Conservation (phyloP, 768 basidiomycete species). For the Stropharia rugosoannulata region DNA sequence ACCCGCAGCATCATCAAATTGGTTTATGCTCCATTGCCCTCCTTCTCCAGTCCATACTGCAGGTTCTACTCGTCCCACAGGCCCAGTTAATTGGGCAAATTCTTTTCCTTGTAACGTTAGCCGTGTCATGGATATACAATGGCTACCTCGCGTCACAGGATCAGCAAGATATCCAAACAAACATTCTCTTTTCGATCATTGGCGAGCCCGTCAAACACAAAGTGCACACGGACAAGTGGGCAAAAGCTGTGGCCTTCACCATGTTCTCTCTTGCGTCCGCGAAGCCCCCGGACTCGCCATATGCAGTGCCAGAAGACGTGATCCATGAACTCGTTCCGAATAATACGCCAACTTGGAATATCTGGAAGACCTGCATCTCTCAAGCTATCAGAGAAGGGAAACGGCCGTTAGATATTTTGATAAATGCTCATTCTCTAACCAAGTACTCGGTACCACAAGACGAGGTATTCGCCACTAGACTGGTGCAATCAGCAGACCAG, state of each 20-base stretch:
- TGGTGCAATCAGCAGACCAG: no score
- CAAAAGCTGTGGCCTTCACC: slow-evolving; percentile 4
- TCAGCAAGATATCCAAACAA: neutral
- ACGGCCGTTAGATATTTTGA: no score
- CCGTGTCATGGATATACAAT: slow-evolving; percentile 15
- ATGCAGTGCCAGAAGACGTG: neutral
- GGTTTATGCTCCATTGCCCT: slow-evolving; percentile 11
- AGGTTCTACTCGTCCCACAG: slow-evolving; percentile 14
- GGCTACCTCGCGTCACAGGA: slow-evolving; percentile 11
- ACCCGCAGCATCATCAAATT: slow-evolving; percentile 8
- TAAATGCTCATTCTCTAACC: no score
- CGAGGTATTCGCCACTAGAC: no score
- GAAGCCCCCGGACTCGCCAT: neutral
- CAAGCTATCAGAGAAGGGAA: neutral
- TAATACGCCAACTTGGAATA: slow-evolving; percentile 9
- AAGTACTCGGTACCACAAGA: no score
- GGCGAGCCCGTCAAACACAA: slow-evolving; percentile 1
- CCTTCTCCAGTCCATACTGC: slow-evolving; percentile 10
- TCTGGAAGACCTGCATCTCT: slow-evolving; percentile 6
- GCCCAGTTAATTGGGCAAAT: slow-evolving; percentile 12
- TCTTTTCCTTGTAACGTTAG: slow-evolving; percentile 11
- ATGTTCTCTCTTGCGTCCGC: slow-evolving; percentile 1
- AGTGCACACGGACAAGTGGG: slow-evolving; percentile 1
- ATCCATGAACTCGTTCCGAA: slow-evolving; percentile 11
- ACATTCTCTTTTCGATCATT: slow-evolving; percentile 7